phyloP scores from a whole-genome alignment of 805 yeast species.

The Metschnikowia similis region DNA sequence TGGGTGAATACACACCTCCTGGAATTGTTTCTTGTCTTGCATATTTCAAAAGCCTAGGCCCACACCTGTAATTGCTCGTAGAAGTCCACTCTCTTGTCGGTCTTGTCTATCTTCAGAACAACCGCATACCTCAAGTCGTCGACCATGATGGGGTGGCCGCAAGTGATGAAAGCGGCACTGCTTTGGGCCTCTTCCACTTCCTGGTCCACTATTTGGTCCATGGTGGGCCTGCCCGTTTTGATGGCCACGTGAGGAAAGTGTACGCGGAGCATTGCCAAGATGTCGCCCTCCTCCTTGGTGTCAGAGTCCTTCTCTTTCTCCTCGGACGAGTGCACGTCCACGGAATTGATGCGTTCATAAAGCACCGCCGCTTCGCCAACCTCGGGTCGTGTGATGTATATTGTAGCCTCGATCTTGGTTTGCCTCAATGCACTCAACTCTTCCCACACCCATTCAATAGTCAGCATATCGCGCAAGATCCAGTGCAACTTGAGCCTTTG shows the following conservation, averaged over 20 bases:
- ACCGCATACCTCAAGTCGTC: slow-evolving; percentile 26
- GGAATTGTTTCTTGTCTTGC: background rate
- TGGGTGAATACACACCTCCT: too few species aligned
- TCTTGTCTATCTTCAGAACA: slow-evolving; percentile 16
- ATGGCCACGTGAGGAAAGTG: slow-evolving; percentile 17
- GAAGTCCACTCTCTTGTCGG: slow-evolving; percentile 17
- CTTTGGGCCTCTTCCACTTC: slow-evolving; percentile 37
- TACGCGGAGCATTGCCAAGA: slow-evolving; percentile 3
- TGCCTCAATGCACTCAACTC: slow-evolving; percentile 11
- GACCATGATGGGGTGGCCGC: slow-evolving; percentile 33
- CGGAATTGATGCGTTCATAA: slow-evolving; percentile 7
- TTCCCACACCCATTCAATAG: slow-evolving; percentile 14
- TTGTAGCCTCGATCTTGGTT: slow-evolving; percentile 11
- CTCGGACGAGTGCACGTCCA: slow-evolving; percentile 4
- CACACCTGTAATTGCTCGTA: slow-evolving; percentile 19
- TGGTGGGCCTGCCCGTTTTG: slow-evolving; percentile 41
- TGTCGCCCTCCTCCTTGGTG: slow-evolving; percentile 3
- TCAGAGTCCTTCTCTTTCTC: slow-evolving; percentile 5
- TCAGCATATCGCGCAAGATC: slow-evolving; percentile 15
- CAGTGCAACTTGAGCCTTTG: slow-evolving; percentile 14
- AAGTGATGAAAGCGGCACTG: slow-evolving; percentile 34
- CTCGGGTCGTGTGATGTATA: slow-evolving; percentile 15
- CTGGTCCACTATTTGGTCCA: slow-evolving; percentile 33
- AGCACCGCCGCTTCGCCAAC: background rate
- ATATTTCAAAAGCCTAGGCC: slow-evolving; percentile 15